Conservation (phyloP, 495 filamentous ascomycete species). For the Daldinia grandis region DNA sequence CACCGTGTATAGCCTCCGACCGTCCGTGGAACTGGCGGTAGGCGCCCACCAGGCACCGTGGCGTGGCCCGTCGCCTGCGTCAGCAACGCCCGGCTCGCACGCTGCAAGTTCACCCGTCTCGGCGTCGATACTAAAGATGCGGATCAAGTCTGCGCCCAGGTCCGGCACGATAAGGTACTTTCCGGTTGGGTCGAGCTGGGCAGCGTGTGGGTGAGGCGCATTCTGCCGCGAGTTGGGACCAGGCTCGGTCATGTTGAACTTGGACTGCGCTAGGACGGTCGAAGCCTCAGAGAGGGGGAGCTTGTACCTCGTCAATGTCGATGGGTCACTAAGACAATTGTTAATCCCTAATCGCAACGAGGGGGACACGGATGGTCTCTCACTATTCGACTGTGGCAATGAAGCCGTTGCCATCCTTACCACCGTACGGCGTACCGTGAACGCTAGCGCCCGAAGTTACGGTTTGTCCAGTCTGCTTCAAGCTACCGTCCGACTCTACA, state of each 20-base stretch:
- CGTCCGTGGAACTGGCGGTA: constrained; percentile 38
- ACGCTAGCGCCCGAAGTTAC: constrained; percentile 53
- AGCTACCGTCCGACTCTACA: constrained; percentile 49
- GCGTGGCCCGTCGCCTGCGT: constrained; percentile 54
- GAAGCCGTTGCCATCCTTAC: constrained; percentile 49
- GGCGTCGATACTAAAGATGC: constrained; percentile 65
- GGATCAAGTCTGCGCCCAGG: constrained; percentile 74
- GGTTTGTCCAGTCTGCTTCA: constrained; percentile 49
- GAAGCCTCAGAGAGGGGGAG: constrained; percentile 42
- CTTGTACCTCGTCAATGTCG: constrained; percentile 53
- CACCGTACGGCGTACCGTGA: constrained; percentile 52
- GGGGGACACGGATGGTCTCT: constrained; percentile 18
- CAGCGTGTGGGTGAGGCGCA: constrained; percentile 73
- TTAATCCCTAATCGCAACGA: constrained; percentile 10
- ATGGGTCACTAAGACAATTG: constrained; percentile 49
- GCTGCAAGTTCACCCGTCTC: constrained; percentile 49
- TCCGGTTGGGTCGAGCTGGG: constrained; percentile 72
- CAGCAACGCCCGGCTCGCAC: constrained; percentile 48
- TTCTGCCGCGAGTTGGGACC: constrained; percentile 69
- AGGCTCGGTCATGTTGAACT: constrained; percentile 61
- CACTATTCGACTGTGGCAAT: constrained; percentile 61
- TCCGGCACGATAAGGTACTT: constrained; percentile 73
- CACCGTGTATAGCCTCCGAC: constrained; percentile 51
- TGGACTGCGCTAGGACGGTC: constrained; percentile 55
- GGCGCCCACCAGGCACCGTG: constrained; percentile 56